Percentiles rank a stretch among this genome's conserved stretches.
phyloP scores from a whole-genome alignment of 345 rosid species.

The Eucalyptus grandis region DNA sequence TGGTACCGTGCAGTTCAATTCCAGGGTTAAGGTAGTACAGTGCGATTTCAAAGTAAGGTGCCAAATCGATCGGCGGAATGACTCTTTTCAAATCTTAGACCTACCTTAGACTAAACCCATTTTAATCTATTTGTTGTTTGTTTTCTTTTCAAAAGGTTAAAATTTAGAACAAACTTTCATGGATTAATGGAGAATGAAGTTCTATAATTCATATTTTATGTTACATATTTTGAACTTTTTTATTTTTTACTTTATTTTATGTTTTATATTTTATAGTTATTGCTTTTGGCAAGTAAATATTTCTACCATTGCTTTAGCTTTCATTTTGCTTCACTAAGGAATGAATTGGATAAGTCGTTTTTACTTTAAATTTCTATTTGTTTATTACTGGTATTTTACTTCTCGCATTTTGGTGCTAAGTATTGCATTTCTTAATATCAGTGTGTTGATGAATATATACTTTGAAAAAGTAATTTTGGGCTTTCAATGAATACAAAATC shows the following conservation, averaged over 20 bases:
- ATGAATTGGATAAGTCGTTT: not conserved
- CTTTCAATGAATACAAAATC: not conserved
- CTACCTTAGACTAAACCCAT: not conserved
- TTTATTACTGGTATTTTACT: not conserved
- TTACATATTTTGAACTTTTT: not conserved
- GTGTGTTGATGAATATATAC: rapidly evolving
- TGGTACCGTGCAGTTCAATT: rapidly evolving
- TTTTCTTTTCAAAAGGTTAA: not conserved
- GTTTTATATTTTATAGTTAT: not conserved
- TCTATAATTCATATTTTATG: not conserved
- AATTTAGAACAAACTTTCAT: not conserved
- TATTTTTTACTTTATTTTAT: not conserved
- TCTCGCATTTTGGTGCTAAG: not conserved
- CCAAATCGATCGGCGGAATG: rapidly evolving
- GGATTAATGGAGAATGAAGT: not conserved
- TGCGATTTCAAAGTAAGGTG: rapidly evolving
- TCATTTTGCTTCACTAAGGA: not conserved
- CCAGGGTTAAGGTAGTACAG: rapidly evolving
- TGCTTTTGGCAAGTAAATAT: not conserved
- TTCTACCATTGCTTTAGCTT: not conserved
- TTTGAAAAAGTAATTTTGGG: not conserved
- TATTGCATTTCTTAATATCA: not conserved
- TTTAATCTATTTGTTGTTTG: not conserved
- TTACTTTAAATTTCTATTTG: not conserved
- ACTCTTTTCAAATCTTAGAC: not conserved